phyloP scores from a whole-genome alignment of 2,329 filamentous ascomycete species.

The Cordyceps militaris region DNA sequence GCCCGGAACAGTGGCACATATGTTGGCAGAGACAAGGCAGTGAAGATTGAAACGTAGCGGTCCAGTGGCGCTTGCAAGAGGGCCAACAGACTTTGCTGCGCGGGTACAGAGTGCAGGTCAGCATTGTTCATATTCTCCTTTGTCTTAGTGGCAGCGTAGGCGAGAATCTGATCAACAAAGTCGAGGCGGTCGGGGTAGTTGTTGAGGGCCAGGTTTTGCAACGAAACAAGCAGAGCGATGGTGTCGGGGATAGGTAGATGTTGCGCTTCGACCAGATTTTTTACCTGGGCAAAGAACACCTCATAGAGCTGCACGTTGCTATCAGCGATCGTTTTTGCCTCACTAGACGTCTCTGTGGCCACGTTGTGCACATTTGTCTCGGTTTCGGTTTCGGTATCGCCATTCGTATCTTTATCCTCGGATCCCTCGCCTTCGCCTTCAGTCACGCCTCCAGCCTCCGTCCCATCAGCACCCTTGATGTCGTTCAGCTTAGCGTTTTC shows the following conservation, averaged over 20 bases:
- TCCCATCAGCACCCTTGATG: conserved; percentile 23
- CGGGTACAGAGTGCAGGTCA: conserved; percentile 82
- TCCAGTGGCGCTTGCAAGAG: conserved; percentile 87
- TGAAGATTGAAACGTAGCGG: conserved; percentile 89
- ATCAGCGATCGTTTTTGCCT: conserved; percentile 40
- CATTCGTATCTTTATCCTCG: conserved; percentile 18
- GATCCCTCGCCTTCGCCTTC: conserved; percentile 27
- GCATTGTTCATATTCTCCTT: conserved; percentile 86
- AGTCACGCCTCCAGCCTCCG: conserved; percentile 27
- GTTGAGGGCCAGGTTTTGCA: conserved; percentile 88
- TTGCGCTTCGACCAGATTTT: conserved; percentile 85
- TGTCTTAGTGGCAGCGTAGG: conserved; percentile 81
- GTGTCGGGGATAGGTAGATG: conserved; percentile 90
- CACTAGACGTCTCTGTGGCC: background rate
- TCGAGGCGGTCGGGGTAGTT: conserved; percentile 90
- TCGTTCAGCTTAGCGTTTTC: conserved; percentile 64
- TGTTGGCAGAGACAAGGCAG: conserved; percentile 84
- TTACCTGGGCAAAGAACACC: conserved; percentile 94
- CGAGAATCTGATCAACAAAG: conserved; percentile 90
- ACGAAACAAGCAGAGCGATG: conserved; percentile 86
- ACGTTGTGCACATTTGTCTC: conserved; percentile 35
- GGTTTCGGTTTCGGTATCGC: conserved; percentile 24
- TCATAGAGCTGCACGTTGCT: conserved; percentile 86
- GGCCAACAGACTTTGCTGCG: conserved; percentile 82
- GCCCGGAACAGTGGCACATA: conserved; percentile 86